Evolutionary conservation across 306 rosid species (phyloP).

Genomic region (Ochetophila trinervis): DNA sequence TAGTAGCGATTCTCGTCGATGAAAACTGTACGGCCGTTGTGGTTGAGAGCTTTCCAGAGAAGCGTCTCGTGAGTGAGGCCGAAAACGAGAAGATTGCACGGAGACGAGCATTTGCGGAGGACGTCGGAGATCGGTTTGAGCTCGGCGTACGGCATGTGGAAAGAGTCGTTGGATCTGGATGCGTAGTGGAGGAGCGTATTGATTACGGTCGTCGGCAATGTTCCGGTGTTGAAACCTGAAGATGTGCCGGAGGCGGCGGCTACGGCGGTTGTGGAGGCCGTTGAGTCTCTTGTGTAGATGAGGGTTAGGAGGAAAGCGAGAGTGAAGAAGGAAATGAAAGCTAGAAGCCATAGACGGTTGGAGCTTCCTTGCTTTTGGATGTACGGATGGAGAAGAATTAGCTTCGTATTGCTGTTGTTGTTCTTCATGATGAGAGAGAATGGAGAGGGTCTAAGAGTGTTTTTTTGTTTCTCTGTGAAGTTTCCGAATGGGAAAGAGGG

Average conservation of each 20-base stretch:
- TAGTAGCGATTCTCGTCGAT: constrained; percentile 92
- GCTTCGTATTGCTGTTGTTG: constrained; percentile 66
- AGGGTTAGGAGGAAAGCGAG: constrained; percentile 75
- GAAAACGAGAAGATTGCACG: constrained; percentile 74
- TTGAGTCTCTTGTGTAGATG: constrained; percentile 66
- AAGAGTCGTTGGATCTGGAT: constrained; percentile 71
- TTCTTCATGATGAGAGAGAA: constrained; percentile 46
- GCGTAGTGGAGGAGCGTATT: constrained; percentile 87
- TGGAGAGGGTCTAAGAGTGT: constrained; percentile 1
- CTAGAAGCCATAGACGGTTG: constrained; percentile 74
- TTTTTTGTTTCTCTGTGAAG: neutral
- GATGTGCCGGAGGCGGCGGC: constrained; percentile 31
- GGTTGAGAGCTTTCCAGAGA: constrained; percentile 86
- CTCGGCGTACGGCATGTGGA: constrained; percentile 76
- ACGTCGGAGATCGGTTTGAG: constrained; percentile 80
- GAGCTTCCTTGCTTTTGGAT: constrained; percentile 95
- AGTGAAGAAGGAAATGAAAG: constrained; percentile 76
- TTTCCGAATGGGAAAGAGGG: constrained; percentile 24
- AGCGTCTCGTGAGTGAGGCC: constrained; percentile 89
- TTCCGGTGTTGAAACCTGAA: constrained; percentile 13
- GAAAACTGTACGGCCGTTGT: constrained; percentile 87
- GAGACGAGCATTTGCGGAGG: constrained; percentile 70
- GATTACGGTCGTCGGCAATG: constrained; percentile 67
- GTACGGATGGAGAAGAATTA: constrained; percentile 95
- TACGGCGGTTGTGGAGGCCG: constrained; percentile 9